Percentiles rank a stretch among this genome's conserved stretches.
phyloP scores from a whole-genome alignment of 768 basidiomycete species.

The Pleurotus sapidus region DNA sequence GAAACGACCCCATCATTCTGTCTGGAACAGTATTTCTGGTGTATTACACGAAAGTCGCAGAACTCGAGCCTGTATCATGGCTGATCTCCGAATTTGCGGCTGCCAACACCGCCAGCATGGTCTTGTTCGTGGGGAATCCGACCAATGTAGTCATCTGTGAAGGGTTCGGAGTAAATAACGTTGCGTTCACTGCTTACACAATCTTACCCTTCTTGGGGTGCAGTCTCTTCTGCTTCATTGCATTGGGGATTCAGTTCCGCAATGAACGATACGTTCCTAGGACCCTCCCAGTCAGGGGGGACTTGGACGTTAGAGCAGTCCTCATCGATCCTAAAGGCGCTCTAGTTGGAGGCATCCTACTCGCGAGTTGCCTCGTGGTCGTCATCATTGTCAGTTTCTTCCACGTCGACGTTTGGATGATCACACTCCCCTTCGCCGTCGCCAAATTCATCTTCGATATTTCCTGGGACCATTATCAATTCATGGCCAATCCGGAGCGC shows the following conservation, averaged over 20 bases:
- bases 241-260: conserved; percentile 60
- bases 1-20: conserved; percentile 92
- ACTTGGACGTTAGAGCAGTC: conserved; percentile 53
- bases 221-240: conserved; percentile 57
- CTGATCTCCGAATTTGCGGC: conserved; percentile 75
- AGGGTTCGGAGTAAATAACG: conserved; percentile 76
- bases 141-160: conserved; percentile 94
- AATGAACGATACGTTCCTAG: conserved; percentile 51
- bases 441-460: conserved; percentile 71
- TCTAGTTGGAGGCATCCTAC: conserved; percentile 64
- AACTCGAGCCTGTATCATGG: conserved; percentile 59
- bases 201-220: conserved; percentile 78
- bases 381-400: conserved; percentile 77
- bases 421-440: conserved; percentile 77
- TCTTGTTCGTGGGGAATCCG: conserved; percentile 83
- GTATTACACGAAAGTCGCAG: conserved; percentile 77
- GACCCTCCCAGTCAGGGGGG: conserved; percentile 29
- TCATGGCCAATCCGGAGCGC: conserved; percentile 12
- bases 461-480: conserved; percentile 53
- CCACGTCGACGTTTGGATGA: conserved; percentile 78
- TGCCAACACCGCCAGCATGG: conserved; percentile 77
- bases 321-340: conserved; percentile 77
- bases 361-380: conserved; percentile 65
- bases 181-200: conserved; percentile 78
- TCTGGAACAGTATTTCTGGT: conserved; percentile 89